Conservation (phyloP, 2,329 filamentous ascomycete genomes). For the Magnaporthiopsis rhizophila region DNA sequence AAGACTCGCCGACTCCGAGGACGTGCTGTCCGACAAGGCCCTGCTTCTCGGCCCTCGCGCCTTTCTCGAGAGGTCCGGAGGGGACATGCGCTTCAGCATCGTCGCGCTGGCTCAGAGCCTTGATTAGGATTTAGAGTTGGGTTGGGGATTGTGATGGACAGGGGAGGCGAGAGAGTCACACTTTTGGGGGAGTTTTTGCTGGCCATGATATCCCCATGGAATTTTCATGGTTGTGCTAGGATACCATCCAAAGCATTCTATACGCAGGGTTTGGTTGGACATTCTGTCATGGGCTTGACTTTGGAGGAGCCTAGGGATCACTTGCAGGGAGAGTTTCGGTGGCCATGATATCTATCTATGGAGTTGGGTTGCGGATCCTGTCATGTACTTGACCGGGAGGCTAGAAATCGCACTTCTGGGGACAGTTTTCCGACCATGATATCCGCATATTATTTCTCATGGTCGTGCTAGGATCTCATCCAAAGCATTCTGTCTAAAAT, state of each 20-base stretch:
- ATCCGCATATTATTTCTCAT: background rate
- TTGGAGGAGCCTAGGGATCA: too few species aligned
- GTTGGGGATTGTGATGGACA: background rate
- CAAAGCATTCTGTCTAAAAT: background rate
- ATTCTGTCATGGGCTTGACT: too few species aligned
- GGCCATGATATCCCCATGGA: background rate
- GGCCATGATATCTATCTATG: too few species aligned
- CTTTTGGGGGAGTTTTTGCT: background rate
- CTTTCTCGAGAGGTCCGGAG: constrained; percentile 45
- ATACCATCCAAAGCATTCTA: background rate
- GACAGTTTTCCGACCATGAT: background rate
- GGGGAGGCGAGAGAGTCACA: background rate
- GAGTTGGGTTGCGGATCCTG: too few species aligned
- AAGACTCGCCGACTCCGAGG: constrained; percentile 49
- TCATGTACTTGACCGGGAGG: background rate
- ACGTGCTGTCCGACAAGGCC: constrained; percentile 68
- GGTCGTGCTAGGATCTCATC: background rate
- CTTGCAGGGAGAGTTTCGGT: too few species aligned
- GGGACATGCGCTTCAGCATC: constrained; percentile 50
- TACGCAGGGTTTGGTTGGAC: too few species aligned
- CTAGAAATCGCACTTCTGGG: background rate
- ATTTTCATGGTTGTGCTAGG: background rate
- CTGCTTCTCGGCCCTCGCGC: constrained; percentile 58
- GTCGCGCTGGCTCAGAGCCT: constrained; percentile 45
- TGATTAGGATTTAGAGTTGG: constrained; percentile 26